A percentile compares a stretch with the other conserved stretches of the same genome.
These are phyloP conservation scores for Puccinia polysora DNA, from an alignment of 1,284 basidiomycete species.

Conservation along the genomic window DNA sequence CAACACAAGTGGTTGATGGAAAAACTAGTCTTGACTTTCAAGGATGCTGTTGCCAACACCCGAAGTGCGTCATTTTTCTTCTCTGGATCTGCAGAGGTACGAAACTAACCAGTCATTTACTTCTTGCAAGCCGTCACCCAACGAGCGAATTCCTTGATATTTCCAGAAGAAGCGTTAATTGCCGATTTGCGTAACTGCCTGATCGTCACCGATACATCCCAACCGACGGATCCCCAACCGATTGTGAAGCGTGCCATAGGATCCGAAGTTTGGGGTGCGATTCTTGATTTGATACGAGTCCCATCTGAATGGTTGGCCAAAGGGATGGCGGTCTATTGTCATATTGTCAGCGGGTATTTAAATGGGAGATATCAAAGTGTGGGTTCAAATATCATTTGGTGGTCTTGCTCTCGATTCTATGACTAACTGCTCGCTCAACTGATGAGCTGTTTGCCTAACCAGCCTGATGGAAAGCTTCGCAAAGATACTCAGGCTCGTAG, in stretches of 20 bases:
- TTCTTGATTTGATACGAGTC: constrained; percentile 61
- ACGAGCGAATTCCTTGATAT: constrained; percentile 51
- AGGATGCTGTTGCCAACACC: constrained; percentile 59
- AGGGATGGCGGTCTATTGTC: constrained; percentile 86
- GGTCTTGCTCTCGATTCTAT: not conserved
- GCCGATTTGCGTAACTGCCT: constrained; percentile 42
- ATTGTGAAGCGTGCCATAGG: constrained; percentile 61
- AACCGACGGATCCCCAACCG: constrained; percentile 44
- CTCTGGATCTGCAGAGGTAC: constrained; percentile 57
- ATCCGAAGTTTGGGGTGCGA: constrained; percentile 74
- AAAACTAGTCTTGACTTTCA: constrained; percentile 68
- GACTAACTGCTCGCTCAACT: constrained; percentile 17
- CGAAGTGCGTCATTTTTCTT: constrained; percentile 59
- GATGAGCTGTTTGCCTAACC: not conserved
- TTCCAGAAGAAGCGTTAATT: constrained; percentile 46
- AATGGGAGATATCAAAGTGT: constrained; percentile 87
- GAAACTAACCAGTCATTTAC: constrained; percentile 59
- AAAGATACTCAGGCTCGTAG: constrained; percentile 48
- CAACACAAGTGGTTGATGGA: constrained; percentile 81
- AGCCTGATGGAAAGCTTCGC: not conserved
- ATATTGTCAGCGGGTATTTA: constrained; percentile 80
- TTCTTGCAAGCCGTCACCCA: constrained; percentile 61
- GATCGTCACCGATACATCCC: constrained; percentile 44
- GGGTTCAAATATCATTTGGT: constrained; percentile 32
- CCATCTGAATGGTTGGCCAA: constrained; percentile 58